Evolutionary conservation across 164 flowering plant genomes (phyloP).

Genomic region (Chimonanthus salicifolius): DNA sequence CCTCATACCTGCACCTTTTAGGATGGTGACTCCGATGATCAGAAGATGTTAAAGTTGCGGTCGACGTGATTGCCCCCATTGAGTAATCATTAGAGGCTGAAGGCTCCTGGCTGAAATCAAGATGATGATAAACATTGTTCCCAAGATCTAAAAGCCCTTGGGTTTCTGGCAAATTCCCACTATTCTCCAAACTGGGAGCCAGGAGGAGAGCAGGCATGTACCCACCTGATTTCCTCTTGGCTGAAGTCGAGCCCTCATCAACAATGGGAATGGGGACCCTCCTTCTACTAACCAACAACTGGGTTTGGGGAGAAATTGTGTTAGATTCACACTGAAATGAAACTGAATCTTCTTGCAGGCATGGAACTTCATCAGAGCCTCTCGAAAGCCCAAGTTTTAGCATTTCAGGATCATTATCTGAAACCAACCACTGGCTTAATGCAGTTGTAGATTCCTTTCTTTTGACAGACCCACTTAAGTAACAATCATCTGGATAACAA

Average conservation of each 20-base stretch:
- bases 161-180: slow-evolving; percentile 16
- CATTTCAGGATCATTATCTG: slow-evolving; percentile 41
- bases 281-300: slow-evolving; percentile 15
- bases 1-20: slow-evolving; percentile 58
- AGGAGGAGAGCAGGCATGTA: slow-evolving; percentile 78
- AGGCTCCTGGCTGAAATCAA: slow-evolving; percentile 34
- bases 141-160: slow-evolving; percentile 25
- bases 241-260: slow-evolving; percentile 92
- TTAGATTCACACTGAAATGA: slow-evolving; percentile 23
- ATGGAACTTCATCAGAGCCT: slow-evolving; percentile 24
- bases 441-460: slow-evolving; percentile 25
- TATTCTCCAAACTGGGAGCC: slow-evolving; percentile 48
- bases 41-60: slow-evolving; percentile 26
- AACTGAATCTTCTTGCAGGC: slow-evolving; percentile 30
- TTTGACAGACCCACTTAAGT: slow-evolving; percentile 18
- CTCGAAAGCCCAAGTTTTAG: slow-evolving; percentile 69
- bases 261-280: slow-evolving; percentile 32
- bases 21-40: slow-evolving; percentile 37
- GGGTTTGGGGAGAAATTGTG: slow-evolving; percentile 11
- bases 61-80: slow-evolving; percentile 30
- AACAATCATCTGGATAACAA: slow-evolving; percentile 20
- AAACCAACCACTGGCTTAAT: slow-evolving; percentile 19
- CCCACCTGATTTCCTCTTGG: slow-evolving; percentile 72
- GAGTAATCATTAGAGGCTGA: slow-evolving; percentile 41
- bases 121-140: slow-evolving; percentile 15